Base-by-base conservation (phyloP, 108 stramenopile genomes). In the Chaetoceros muelleri region DNA sequence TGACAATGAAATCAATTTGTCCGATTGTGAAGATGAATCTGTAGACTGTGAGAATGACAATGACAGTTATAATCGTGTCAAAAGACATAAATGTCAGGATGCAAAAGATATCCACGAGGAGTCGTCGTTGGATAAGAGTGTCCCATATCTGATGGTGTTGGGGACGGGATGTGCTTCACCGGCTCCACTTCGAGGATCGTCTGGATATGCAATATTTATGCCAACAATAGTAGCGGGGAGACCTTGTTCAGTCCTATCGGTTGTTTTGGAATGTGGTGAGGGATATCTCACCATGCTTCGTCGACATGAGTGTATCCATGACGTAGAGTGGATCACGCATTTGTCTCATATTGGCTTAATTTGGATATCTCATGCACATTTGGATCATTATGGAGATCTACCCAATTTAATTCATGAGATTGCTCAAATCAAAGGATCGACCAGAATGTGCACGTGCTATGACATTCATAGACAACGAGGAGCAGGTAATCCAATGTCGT, bases 151-250 rank as follows among this genome's bases (percentile, higher is more conserved):
- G 20, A 52, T 84, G 1, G 71, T 90, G 26, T 60, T 90, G 30
- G 88, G 88, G 16, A 90, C 88, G 13, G 88, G 88, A n/a, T 90
- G 82, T 61, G 88, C 88, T 8, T 71, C 88, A n/a, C 88, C 88
- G 19, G 80, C 84, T 24, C 73, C 88, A 20, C 53, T 70, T 28
- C 73, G 88, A 52, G 82, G 84, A 2, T 67, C 82, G 1, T 82
- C 84, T 26, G 80, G 80, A 2, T 78, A 86, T 55, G 84, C 70
- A 19, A 47, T 90, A 21, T 28, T 81, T 10, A 46, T 85, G 31
- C 80, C 79, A 26, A 64, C 67, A 1, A 48, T 50, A 24, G 31
- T 23, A 16, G 52, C 55, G 2, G 22, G 44, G 1, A 26, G 0
- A 1, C 40, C 26, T 30, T 48, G 55, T 70, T 51, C 72, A 63